A percentile compares a stretch with the other conserved stretches of the same genome.
These are phyloP conservation scores for Cadophora sp. DNA, from an alignment of 2,329 filamentous ascomycete species.

Conservation along the genomic window DNA sequence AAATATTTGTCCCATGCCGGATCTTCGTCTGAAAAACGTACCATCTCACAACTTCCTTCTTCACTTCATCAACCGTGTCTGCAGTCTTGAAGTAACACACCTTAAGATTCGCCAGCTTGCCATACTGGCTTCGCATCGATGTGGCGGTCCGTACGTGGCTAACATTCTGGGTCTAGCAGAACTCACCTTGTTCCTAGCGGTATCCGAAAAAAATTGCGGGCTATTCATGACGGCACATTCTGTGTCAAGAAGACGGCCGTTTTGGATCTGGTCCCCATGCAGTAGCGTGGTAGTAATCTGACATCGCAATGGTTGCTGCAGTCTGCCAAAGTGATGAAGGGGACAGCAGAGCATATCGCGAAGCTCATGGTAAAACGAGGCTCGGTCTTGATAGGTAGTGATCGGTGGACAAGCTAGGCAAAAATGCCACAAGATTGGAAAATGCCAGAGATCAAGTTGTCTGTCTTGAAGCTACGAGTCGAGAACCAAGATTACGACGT, in stretches of 20 bases:
- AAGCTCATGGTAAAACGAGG: not conserved
- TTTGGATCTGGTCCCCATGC: not conserved
- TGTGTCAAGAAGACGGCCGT: not conserved
- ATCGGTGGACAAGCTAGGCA: no score
- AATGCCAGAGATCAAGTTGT: not conserved
- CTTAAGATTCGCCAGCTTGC: not conserved
- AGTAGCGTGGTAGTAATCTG: not conserved
- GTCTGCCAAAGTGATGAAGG: not conserved
- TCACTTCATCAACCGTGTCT: not conserved
- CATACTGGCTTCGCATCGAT: not conserved
- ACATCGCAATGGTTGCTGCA: not conserved
- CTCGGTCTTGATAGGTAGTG: no score
- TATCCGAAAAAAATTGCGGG: not conserved
- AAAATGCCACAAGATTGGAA: not conserved
- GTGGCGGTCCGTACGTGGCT: not conserved
- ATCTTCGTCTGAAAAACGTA: no score
- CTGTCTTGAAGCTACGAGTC: not conserved
- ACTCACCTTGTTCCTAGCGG: not conserved
- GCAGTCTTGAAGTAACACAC: no score
- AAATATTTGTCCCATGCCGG: not conserved
- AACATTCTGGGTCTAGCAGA: not conserved
- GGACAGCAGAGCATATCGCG: not conserved
- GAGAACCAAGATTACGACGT: not conserved
- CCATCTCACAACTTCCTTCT: not conserved
- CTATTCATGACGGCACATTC: not conserved